Conservation (phyloP, 805 yeast species). For the Torulaspora delbrueckii region DNA sequence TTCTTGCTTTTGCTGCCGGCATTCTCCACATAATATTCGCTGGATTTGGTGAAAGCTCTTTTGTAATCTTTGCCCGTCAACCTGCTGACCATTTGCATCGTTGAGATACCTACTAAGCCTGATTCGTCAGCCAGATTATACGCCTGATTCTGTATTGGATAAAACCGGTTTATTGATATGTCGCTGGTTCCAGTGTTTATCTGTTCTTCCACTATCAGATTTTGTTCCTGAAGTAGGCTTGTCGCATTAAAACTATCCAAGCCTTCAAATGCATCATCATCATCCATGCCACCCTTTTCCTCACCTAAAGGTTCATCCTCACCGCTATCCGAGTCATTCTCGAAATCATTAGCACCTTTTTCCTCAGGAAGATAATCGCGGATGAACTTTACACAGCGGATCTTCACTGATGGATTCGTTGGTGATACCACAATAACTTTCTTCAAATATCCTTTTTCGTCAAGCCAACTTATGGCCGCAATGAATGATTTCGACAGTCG, state of each 20-base stretch:
- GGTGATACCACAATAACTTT: constrained; percentile 49
- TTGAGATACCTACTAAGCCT: constrained; percentile 51
- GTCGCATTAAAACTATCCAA: constrained; percentile 28
- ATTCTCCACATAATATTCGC: constrained; percentile 46
- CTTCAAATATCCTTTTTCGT: constrained; percentile 43
- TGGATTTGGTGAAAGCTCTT: constrained; percentile 47
- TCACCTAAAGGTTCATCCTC: constrained; percentile 30
- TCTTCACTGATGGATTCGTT: constrained; percentile 43
- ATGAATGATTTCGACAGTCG: constrained; percentile 45
- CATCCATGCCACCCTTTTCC: constrained; percentile 30
- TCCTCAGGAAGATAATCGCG: constrained; percentile 39
- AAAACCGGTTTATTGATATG: constrained; percentile 44
- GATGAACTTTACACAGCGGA: constrained; percentile 43
- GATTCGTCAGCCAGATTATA: constrained; percentile 43
- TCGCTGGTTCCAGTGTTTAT: constrained; percentile 8
- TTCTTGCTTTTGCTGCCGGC: constrained; percentile 32
- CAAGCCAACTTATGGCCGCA: constrained; percentile 44
- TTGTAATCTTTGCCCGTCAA: constrained; percentile 53
- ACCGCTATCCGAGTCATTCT: constrained; percentile 23
- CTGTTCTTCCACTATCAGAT: constrained; percentile 24
- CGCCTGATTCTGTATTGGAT: constrained; percentile 62
- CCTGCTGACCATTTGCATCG: constrained; percentile 47
- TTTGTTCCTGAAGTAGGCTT: constrained; percentile 26
- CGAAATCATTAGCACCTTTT: constrained; percentile 21
- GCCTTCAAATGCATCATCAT: constrained; percentile 33